Conservation (phyloP, 352 stramenopile species). For the Phytophthora pistaciae region DNA sequence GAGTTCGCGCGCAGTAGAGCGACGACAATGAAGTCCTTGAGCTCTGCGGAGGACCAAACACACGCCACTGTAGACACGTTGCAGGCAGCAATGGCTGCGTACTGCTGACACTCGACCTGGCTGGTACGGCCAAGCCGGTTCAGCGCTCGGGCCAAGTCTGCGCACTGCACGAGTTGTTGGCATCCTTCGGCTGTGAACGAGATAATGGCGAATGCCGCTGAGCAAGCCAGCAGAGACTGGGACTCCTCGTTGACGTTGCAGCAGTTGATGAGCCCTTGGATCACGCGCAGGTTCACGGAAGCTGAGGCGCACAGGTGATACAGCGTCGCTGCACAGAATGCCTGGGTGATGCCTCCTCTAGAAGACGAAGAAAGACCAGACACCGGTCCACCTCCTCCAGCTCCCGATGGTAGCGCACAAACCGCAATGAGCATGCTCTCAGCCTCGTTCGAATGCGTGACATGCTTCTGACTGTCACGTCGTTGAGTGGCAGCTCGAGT, state of each 20-base stretch:
- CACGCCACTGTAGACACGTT: conserved; percentile 76
- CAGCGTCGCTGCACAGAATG: conserved; percentile 78
- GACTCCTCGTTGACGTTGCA: conserved; percentile 82
- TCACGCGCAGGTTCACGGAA: conserved; percentile 53
- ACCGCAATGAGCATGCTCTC: conserved; percentile 60
- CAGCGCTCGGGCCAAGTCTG: conserved; percentile 66
- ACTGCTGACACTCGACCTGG: conserved; percentile 82
- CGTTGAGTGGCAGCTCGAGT: conserved; percentile 63
- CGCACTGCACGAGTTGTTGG: conserved; percentile 53
- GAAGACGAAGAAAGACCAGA: conserved; percentile 3
- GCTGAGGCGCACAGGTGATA: conserved; percentile 79
- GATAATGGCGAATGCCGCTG: conserved; percentile 82
- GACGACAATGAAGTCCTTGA: conserved; percentile 88
- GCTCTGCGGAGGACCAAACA: conserved; percentile 77
- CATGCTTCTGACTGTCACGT: conserved; percentile 54
- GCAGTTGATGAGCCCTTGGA: conserved; percentile 71
- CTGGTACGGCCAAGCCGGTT: conserved; percentile 78
- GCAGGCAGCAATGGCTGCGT: conserved; percentile 81
- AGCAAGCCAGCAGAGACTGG: conserved; percentile 73
- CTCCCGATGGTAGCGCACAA: conserved; percentile 42
- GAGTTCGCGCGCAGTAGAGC: conserved; percentile 81
- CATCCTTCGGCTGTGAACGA: conserved; percentile 76
- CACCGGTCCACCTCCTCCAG: neutral
- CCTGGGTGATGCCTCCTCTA: conserved; percentile 49
- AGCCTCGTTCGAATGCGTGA: conserved; percentile 52